Evolutionary conservation across 805 yeast species (phyloP).

Genomic region (Candida fluviatilis): DNA sequence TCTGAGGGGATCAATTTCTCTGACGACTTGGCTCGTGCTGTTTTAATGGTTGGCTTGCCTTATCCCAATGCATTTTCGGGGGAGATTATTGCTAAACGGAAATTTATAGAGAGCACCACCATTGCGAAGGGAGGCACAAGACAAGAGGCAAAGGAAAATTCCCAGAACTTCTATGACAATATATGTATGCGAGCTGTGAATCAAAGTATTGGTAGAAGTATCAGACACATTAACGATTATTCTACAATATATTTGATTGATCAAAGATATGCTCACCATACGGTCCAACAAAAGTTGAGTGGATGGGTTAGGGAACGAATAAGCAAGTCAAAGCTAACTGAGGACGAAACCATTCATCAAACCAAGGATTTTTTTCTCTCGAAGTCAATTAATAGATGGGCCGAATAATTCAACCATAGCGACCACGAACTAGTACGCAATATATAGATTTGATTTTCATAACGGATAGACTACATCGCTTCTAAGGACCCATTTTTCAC

Average conservation of each 20-base stretch:
- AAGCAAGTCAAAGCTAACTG: constrained; percentile 2
- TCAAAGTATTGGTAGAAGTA: constrained; percentile 90
- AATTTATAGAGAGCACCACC: constrained; percentile 54
- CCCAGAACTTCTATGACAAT: constrained; percentile 68
- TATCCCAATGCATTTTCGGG: constrained; percentile 83
- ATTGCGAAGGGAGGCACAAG: constrained; percentile 44
- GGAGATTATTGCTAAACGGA: constrained; percentile 68
- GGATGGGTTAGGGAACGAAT: constrained; percentile 58
- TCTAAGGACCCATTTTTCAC: constrained; percentile 60
- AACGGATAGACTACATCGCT: constrained; percentile 49
- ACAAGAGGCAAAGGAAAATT: constrained; percentile 42
- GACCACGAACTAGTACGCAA: no score
- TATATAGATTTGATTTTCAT: no score
- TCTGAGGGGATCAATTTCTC: constrained; percentile 93
- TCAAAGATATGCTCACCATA: constrained; percentile 44
- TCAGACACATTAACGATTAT: constrained; percentile 78
- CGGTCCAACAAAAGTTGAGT: constrained; percentile 59
- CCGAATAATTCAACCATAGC: no score
- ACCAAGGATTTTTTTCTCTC: constrained; percentile 25
- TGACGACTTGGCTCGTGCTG: constrained; percentile 82
- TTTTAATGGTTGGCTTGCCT: constrained; percentile 84
- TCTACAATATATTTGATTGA: constrained; percentile 74
- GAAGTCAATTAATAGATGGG: constrained; percentile 6
- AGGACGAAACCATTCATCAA: constrained; percentile 14
- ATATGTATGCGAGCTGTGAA: constrained; percentile 88